phyloP scores from a whole-genome alignment of 306 rosid species.

The Comarum palustre region DNA sequence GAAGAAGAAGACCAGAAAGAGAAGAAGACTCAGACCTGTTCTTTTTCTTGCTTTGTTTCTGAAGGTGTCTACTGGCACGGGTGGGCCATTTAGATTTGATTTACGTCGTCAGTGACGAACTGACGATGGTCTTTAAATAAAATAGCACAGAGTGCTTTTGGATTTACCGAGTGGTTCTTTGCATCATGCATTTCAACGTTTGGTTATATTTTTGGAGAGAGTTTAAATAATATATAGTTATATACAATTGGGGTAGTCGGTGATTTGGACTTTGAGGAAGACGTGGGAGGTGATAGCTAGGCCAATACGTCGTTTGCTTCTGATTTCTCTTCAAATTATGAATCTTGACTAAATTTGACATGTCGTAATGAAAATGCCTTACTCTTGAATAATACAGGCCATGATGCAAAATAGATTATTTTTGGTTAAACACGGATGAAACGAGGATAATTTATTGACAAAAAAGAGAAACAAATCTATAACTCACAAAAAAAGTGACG shows the following conservation, averaged over 20 bases:
- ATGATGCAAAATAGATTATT: no score
- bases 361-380: background rate
- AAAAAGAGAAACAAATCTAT: no score
- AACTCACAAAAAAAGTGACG: no score
- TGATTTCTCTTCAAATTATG: background rate
- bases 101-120: constrained; percentile 13
- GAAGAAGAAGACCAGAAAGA: background rate
- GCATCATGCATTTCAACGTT: background rate
- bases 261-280: background rate
- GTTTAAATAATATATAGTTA: no score
- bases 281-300: background rate
- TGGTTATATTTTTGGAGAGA: background rate
- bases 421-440: no score
- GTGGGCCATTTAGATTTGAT: background rate
- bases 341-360: background rate
- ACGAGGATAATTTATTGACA: no score
- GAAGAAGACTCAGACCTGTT: background rate
- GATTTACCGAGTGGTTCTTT: background rate
- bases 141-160: background rate
- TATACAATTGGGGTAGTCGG: background rate
- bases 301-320: background rate
- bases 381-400: no score
- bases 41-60: background rate
- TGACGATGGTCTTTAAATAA: constrained; percentile 6
- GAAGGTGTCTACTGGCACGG: no score